These are phyloP conservation scores for Gynandropsis gynandra DNA, from an alignment of 345 rosid species.

Conservation along the genomic window DNA sequence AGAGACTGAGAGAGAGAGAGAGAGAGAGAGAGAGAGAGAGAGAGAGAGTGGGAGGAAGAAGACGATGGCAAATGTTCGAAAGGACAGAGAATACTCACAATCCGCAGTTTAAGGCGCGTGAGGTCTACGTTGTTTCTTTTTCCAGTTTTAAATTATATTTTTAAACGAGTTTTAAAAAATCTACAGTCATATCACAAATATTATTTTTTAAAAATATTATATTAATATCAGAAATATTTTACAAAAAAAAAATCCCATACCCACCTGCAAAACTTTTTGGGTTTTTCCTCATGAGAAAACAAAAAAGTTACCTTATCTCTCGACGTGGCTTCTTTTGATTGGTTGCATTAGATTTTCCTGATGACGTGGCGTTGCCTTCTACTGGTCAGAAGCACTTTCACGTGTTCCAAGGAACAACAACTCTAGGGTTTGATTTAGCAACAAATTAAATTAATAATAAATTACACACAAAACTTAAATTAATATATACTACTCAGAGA, in stretches of 20 bases:
- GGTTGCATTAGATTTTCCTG: conserved; percentile 10
- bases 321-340: conserved; percentile 15
- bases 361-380: conserved; percentile 12
- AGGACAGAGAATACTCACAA: background rate
- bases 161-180: too few species aligned
- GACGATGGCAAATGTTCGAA: background rate
- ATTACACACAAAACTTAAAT: too few species aligned
- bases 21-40: background rate
- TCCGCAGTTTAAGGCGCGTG: too few species aligned
- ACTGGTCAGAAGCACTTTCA: conserved; percentile 10
- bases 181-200: too few species aligned
- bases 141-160: too few species aligned
- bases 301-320: conserved; percentile 10
- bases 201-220: too few species aligned
- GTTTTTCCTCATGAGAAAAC: background rate
- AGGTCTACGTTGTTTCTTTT: too few species aligned
- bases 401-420: background rate
- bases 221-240: too few species aligned
- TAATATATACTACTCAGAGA: too few species aligned
- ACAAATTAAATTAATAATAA: background rate
- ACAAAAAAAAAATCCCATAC: too few species aligned
- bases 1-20: background rate
- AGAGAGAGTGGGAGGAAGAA: background rate
- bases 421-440: background rate
- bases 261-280: conserved; percentile 4